Percentiles rank a stretch among this genome's conserved stretches.
Conservation (phyloP, 768 basidiomycete genomes). For the Boletus pseudo-olivaceus region DNA sequence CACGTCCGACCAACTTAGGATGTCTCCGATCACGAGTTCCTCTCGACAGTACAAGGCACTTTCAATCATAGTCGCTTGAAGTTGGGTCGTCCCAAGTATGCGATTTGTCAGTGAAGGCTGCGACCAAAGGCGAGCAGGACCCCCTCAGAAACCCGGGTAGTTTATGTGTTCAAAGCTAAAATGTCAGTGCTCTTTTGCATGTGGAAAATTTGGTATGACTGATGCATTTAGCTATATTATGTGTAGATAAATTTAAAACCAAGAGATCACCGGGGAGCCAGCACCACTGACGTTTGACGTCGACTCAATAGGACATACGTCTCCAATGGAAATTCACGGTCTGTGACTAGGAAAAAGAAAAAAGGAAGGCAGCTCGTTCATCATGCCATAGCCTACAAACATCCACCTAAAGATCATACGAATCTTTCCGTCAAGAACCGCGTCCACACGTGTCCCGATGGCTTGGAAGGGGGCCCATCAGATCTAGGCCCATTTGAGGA, state of each 20-base stretch:
- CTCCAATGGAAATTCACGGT: slow-evolving; percentile 13
- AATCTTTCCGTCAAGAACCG: slow-evolving; percentile 8
- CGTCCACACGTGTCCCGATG: slow-evolving; percentile 2
- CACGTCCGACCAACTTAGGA: not conserved
- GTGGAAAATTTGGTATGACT: too few species aligned
- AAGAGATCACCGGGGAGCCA: not conserved
- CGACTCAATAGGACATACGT: not conserved
- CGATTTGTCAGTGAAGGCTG: too few species aligned
- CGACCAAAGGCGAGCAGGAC: too few species aligned
- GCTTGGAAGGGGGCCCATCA: not conserved
- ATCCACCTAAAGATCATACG: not conserved
- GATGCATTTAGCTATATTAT: too few species aligned
- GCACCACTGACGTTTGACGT: not conserved
- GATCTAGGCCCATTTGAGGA: slow-evolving; percentile 40
- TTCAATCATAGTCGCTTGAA: not conserved
- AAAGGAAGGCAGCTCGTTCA: not conserved
- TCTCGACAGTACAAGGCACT: not conserved
- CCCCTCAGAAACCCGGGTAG: not conserved
- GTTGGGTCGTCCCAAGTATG: not conserved
- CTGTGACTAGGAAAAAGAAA: slow-evolving; percentile 1
- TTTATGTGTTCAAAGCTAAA: too few species aligned
- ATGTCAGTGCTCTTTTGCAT: too few species aligned
- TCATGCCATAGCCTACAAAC: slow-evolving; percentile 12
- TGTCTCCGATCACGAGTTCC: not conserved
- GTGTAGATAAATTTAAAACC: not conserved